Conservation (phyloP, 2,329 filamentous ascomycete species). For the Cordyceps tenuipes region DNA sequence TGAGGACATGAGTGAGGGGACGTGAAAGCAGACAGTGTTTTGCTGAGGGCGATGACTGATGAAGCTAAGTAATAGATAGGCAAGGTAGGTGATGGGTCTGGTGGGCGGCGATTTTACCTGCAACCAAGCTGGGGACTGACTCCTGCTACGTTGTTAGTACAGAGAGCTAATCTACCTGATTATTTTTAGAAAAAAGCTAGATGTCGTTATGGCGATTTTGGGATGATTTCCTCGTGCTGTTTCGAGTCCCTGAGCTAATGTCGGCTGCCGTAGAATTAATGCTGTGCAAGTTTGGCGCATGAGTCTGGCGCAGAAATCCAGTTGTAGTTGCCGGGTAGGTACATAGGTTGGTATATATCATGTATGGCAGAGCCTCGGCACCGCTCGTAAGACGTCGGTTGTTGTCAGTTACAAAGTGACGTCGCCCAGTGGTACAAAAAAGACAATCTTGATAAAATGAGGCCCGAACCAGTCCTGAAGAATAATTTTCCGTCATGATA, state of each 20-base stretch:
- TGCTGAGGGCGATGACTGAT: not conserved
- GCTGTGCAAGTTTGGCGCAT: too few species aligned
- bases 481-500: too few species aligned
- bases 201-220: not conserved
- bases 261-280: too few species aligned
- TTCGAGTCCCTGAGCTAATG: not conserved
- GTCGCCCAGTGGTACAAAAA: not conserved
- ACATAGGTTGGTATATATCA: too few species aligned
- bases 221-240: not conserved
- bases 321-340: too few species aligned
- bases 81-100: not conserved
- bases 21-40: not conserved
- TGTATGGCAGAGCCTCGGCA: slow-evolving; percentile 17
- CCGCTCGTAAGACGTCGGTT: not conserved
- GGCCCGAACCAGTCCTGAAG: not conserved
- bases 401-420: not conserved
- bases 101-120: not conserved
- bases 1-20: not conserved
- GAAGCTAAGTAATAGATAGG: not conserved
- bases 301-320: too few species aligned
- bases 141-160: too few species aligned
- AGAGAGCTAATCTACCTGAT: too few species aligned
- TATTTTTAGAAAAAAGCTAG: too few species aligned
- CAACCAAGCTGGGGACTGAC: not conserved
- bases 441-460: not conserved